Evolutionary conservation across 2,329 filamentous ascomycete species (phyloP).

Genomic region (Chaetoscypha palmicola): DNA sequence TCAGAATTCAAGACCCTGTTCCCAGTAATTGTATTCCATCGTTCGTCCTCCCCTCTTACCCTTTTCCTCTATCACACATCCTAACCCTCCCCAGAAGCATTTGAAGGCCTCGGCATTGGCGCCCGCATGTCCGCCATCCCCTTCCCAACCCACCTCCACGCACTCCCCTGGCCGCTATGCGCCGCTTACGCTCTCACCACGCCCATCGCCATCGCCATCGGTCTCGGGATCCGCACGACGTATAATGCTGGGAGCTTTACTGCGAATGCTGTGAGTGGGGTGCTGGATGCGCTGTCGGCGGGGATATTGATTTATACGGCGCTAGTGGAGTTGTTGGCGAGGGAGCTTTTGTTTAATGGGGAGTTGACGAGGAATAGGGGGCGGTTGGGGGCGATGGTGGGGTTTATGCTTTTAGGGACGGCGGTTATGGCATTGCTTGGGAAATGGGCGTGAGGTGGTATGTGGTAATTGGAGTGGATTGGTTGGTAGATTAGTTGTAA

Average conservation of each 20-base stretch:
- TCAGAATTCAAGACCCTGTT: conserved; percentile 51
- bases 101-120: conserved; percentile 57
- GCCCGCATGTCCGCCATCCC: conserved; percentile 52
- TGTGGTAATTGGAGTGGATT: not conserved
- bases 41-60: not conserved
- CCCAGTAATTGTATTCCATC: conserved; percentile 55
- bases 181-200: conserved; percentile 44
- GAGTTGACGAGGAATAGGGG: conserved; percentile 35
- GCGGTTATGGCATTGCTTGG: conserved; percentile 43
- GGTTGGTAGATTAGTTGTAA: not conserved
- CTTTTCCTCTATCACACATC: too few relatives aligned
- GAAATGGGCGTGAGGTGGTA: conserved; percentile 37
- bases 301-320: conserved; percentile 45
- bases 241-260: conserved; percentile 36
- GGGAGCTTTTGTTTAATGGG: conserved; percentile 44
- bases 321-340: conserved; percentile 41
- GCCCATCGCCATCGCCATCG: conserved; percentile 44
- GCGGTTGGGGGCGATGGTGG: conserved; percentile 37
- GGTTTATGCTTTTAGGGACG: conserved; percentile 36
- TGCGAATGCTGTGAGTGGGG: conserved; percentile 38
- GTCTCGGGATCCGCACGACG: conserved; percentile 39
- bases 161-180: conserved; percentile 44
- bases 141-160: conserved; percentile 36
- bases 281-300: conserved; percentile 41
- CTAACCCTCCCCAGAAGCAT: conserved; percentile 35